Evolutionary conservation across 2,329 filamentous ascomycete genomes (phyloP).

Genomic region (Aspergillaceae sp.): DNA sequence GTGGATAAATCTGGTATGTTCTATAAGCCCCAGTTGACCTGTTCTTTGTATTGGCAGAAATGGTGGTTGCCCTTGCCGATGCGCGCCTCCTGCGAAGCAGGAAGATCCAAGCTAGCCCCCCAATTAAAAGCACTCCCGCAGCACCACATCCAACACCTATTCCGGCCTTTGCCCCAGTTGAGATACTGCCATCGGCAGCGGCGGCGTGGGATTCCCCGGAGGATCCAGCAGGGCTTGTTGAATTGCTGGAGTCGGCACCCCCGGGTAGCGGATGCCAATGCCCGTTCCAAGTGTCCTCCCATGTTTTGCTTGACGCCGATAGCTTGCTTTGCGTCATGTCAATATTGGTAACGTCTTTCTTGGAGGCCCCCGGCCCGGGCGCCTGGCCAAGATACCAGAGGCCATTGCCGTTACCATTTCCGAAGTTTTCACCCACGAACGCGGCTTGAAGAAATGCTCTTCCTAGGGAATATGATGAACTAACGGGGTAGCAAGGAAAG

Average conservation of each 20-base stretch:
- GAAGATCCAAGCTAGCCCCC: slow-evolving; percentile 10
- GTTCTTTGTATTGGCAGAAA: too few species aligned
- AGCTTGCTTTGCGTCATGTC: not conserved
- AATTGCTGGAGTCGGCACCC: too few species aligned
- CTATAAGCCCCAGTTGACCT: too few species aligned
- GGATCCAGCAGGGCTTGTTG: too few species aligned
- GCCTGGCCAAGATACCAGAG: slow-evolving; percentile 16
- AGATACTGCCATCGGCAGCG: slow-evolving; percentile 7
- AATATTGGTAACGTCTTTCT: not conserved
- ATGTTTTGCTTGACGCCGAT: not conserved
- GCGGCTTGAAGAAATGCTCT: slow-evolving; percentile 18
- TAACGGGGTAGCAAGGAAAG: slow-evolving; percentile 13
- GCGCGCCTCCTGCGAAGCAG: slow-evolving; percentile 1
- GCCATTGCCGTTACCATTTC: slow-evolving; percentile 5
- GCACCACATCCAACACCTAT: slow-evolving; percentile 17
- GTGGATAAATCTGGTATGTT: too few species aligned
- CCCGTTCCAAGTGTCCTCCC: not conserved
- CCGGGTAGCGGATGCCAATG: not conserved
- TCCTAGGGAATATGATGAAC: slow-evolving; percentile 10
- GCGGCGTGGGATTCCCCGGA: not conserved
- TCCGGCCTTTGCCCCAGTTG: slow-evolving; percentile 20
- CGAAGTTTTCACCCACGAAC: slow-evolving; percentile 16
- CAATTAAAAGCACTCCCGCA: slow-evolving; percentile 5
- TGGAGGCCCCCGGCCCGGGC: slow-evolving; percentile 10
- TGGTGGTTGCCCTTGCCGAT: too few species aligned